These are phyloP conservation scores for Heterobasidion irregulare DNA, from an alignment of 1,284 basidiomycete genomes.

Conservation along the genomic window DNA sequence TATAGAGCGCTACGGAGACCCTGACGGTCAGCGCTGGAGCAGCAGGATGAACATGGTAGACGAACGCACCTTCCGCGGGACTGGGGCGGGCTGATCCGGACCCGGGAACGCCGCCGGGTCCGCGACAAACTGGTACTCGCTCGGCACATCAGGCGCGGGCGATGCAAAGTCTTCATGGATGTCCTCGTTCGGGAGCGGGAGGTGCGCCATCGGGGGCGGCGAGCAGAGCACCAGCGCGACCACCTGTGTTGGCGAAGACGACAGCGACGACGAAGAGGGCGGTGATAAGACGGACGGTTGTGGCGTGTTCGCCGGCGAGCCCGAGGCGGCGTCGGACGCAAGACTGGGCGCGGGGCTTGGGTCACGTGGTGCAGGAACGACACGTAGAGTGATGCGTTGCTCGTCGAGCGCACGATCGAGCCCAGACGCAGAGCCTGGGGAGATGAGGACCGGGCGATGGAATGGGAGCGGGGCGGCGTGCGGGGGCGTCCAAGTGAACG, in stretches of 20 bases:
- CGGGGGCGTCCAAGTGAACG: background rate
- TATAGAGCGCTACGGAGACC: background rate
- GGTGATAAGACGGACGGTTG: no score
- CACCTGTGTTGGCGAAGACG: background rate
- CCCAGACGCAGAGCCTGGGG: conserved; percentile 5
- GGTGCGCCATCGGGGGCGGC: background rate
- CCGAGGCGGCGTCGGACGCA: conserved; percentile 1
- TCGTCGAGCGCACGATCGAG: conserved; percentile 9
- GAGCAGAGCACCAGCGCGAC: background rate
- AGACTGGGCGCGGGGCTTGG: background rate
- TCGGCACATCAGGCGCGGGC: no score
- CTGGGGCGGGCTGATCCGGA: background rate
- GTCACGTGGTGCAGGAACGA: background rate
- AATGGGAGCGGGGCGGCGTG: background rate
- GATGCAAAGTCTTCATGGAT: background rate
- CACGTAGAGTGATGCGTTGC: conserved; percentile 1
- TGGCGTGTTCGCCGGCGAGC: background rate
- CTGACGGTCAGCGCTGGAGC: background rate
- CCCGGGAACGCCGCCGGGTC: background rate
- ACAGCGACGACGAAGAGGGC: background rate
- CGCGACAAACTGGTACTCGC: background rate
- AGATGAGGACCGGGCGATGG: background rate
- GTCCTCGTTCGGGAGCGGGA: background rate
- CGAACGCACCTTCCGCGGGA: background rate
- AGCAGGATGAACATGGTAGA: background rate